Conservation (phyloP, 495 filamentous ascomycete genomes). For the Astrothelium subdiscretum region DNA sequence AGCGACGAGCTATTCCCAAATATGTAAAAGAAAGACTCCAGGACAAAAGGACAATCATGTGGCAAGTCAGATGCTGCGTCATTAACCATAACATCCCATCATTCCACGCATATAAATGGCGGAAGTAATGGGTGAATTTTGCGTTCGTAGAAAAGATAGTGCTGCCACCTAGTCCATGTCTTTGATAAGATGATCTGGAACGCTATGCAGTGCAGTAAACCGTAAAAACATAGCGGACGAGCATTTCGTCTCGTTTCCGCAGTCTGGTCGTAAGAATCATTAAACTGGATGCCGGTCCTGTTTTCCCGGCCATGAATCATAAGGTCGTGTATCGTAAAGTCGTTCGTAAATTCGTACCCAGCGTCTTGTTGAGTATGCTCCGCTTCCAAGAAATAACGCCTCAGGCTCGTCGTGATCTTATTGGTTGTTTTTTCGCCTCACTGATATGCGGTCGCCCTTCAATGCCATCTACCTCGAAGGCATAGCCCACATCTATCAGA, state of each 20-base stretch:
- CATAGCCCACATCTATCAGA: conserved; percentile 18
- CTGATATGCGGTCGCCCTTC: not conserved
- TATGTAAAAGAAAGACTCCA: not conserved
- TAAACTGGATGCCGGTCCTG: not conserved
- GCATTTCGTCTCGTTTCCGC: not conserved
- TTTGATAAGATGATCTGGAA: not conserved
- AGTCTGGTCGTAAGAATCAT: not conserved
- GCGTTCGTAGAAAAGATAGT: not conserved
- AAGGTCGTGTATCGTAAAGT: not conserved
- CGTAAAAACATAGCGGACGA: not conserved
- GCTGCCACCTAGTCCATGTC: not conserved
- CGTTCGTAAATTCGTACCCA: not conserved
- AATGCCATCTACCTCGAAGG: conserved; percentile 11
- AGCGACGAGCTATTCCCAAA: not conserved
- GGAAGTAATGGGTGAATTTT: not conserved
- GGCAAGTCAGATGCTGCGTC: not conserved
- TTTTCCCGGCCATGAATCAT: not conserved
- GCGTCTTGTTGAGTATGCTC: not conserved
- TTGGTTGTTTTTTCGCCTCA: not conserved
- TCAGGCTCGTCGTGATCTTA: not conserved
- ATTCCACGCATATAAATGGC: not conserved
- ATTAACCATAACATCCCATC: not conserved
- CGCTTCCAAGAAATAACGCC: not conserved
- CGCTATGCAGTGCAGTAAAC: conserved; percentile 1
- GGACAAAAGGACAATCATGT: not conserved